Evolutionary conservation across 331 rosid species (phyloP).

Genomic region (Dryas integrifolia): DNA sequence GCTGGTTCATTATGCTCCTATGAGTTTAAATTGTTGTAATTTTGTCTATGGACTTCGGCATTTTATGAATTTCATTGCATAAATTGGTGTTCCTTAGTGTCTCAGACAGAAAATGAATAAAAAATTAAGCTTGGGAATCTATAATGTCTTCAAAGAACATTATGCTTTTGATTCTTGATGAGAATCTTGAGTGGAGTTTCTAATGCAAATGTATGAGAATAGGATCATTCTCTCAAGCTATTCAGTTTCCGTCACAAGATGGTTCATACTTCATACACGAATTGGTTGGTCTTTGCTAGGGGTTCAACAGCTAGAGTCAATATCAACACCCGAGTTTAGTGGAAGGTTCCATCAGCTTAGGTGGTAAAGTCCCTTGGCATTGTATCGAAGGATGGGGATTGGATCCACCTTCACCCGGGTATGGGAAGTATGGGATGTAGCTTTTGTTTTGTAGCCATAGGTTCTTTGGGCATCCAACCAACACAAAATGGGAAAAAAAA

Average conservation of each 20-base stretch:
- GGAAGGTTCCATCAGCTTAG: background rate
- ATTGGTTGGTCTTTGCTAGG: background rate
- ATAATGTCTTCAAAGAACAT: background rate
- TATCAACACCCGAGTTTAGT: background rate
- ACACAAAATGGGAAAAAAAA: background rate
- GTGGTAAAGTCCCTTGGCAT: background rate
- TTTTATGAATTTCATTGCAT: background rate
- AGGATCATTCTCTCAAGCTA: background rate
- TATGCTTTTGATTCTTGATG: background rate
- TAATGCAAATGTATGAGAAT: background rate
- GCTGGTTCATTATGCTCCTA: background rate
- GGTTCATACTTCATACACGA: background rate
- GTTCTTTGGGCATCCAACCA: too few relatives aligned
- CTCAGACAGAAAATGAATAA: background rate
- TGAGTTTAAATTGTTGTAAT: too few relatives aligned
- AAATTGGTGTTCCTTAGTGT: slow-evolving; percentile 3
- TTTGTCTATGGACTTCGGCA: too few relatives aligned
- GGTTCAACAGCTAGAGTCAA: slow-evolving; percentile 1
- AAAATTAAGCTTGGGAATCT: background rate
- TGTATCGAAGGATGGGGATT: background rate
- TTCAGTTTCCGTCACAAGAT: background rate
- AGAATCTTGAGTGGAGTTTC: background rate
- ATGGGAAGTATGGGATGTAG: background rate
- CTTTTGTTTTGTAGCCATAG: background rate
- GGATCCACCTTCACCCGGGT: background rate